phyloP scores from a whole-genome alignment of 805 yeast genomes.

The Yamadazyma tumulicola region DNA sequence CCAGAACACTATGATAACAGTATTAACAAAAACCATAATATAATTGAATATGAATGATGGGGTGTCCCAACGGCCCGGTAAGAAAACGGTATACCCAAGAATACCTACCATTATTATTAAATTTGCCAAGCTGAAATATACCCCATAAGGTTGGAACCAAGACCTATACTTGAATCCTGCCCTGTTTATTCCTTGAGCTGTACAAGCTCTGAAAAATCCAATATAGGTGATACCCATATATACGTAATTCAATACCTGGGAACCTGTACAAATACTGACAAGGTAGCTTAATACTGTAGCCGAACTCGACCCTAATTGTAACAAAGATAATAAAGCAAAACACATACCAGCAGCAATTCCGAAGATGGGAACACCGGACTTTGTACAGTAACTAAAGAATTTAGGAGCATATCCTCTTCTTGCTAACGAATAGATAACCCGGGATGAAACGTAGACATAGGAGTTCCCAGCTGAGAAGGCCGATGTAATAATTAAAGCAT shows the following conservation, averaged over 20 bases:
- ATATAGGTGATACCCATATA: conserved; percentile 44
- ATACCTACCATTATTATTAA: conserved; percentile 46
- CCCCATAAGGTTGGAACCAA: conserved; percentile 41
- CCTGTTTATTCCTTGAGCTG: conserved; percentile 40
- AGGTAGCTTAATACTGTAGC: conserved; percentile 41
- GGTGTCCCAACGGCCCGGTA: conserved; percentile 55
- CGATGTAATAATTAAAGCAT: conserved; percentile 69
- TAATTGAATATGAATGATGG: conserved; percentile 65
- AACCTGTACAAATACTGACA: conserved; percentile 45
- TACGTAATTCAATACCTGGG: conserved; percentile 45
- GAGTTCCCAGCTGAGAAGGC: conserved; percentile 86
- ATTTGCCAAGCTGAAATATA: conserved; percentile 25
- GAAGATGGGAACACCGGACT: conserved; percentile 66
- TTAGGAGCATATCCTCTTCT: conserved; percentile 71
- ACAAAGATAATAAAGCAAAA: conserved; percentile 16
- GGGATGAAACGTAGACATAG: conserved; percentile 67
- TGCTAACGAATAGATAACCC: conserved; percentile 67
- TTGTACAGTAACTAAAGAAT: conserved; percentile 54
- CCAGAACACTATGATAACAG: conserved; percentile 33
- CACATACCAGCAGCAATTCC: conserved; percentile 45
- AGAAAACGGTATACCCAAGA: conserved; percentile 69
- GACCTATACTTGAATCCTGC: conserved; percentile 34
- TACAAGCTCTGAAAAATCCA: conserved; percentile 40
- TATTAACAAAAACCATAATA: conserved; percentile 57
- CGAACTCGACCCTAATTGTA: conserved; percentile 26